Evolutionary conservation across 139 green algal genomes (phyloP), one percentile per base, ranked within the genome.

Genomic region (Chlorella sp.): DNA sequence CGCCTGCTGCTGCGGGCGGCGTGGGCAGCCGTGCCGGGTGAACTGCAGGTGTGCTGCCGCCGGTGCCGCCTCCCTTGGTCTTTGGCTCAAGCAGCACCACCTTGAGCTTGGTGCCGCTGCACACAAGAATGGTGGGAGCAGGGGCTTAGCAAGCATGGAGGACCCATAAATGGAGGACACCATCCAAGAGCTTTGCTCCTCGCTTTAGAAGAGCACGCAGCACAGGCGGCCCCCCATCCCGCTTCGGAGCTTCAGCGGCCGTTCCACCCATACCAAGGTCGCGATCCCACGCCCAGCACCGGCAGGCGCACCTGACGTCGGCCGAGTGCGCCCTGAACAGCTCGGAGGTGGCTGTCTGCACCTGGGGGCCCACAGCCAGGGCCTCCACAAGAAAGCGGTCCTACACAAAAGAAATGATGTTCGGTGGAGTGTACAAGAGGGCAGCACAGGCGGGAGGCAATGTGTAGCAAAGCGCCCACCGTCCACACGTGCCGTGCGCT

Each of bases 341-440:
- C 4, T 91, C 88, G 8, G 83, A 36, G 2, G 64, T 72, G 36
- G 87, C 73, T 9, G 89, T 82, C 36, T 30, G 70, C 17, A 84
- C 64, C 3, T 91, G 81, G 2, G 73, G 60, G 0, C 38, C 44
- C 34, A 92, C 81, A 30, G 69, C 46, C 16, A 90, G 76, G 16
- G 64, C 89, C 86, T 94, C 90, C 56, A 96, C 92, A n/a, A 75
- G 62, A n/a, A 83, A 83, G 36, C 78, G 62, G 41, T 83, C 60
- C 78, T 83, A 54, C 11, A 11, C 46, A 54, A 54, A 11, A 11
- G n/a, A n/a, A n/a, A n/a, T n/a, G n/a, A n/a, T n/a, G n/a, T n/a
- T n/a, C n/a, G n/a, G n/a, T n/a, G n/a, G n/a, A n/a, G n/a, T n/a
- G n/a, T n/a, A n/a, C n/a, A n/a, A n/a, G n/a, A n/a, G n/a, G n/a